These are phyloP conservation scores for Mimosa bimucronata DNA, from an alignment of 306 rosid genomes.

Conservation along the genomic window DNA sequence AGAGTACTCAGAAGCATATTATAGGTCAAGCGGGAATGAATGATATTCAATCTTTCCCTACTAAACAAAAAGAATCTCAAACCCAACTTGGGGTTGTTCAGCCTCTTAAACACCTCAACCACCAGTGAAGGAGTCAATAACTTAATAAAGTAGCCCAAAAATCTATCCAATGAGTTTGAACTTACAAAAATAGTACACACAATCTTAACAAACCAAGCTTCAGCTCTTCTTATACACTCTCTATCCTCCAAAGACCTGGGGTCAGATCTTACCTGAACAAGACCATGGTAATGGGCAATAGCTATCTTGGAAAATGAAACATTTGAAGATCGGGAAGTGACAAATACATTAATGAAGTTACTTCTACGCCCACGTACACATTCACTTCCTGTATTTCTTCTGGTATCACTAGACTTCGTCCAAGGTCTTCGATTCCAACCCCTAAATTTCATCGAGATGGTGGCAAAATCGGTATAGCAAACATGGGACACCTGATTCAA, in stretches of 20 bases:
- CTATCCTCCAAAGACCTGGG: slow-evolving; percentile 41
- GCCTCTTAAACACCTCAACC: slow-evolving; percentile 69
- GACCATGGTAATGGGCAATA: slow-evolving; percentile 43
- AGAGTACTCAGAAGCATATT: slow-evolving; percentile 70
- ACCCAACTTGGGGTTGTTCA: slow-evolving; percentile 60
- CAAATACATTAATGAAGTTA: slow-evolving; percentile 45
- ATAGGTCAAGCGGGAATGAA: slow-evolving; percentile 61
- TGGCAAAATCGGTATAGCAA: slow-evolving; percentile 46
- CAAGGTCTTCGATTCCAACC: slow-evolving; percentile 34
- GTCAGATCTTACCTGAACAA: slow-evolving; percentile 48
- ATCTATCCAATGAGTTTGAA: slow-evolving; percentile 51
- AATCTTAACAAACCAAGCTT: slow-evolving; percentile 78
- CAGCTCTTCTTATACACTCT: slow-evolving; percentile 54
- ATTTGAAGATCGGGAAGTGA: slow-evolving; percentile 53
- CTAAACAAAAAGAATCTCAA: slow-evolving; percentile 69
- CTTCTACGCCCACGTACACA: slow-evolving; percentile 38
- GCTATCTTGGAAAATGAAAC: slow-evolving; percentile 59
- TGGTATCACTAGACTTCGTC: slow-evolving; percentile 1
- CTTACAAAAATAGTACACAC: slow-evolving; percentile 69
- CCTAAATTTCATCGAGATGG: slow-evolving; percentile 42
- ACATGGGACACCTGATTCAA: slow-evolving; percentile 26
- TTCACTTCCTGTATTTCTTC: slow-evolving; percentile 9
- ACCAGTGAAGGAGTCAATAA: slow-evolving; percentile 66
- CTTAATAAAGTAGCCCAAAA: slow-evolving; percentile 50
- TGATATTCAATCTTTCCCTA: slow-evolving; percentile 51